phyloP scores from a whole-genome alignment of 768 basidiomycete genomes.

The Leccinellum albellum region DNA sequence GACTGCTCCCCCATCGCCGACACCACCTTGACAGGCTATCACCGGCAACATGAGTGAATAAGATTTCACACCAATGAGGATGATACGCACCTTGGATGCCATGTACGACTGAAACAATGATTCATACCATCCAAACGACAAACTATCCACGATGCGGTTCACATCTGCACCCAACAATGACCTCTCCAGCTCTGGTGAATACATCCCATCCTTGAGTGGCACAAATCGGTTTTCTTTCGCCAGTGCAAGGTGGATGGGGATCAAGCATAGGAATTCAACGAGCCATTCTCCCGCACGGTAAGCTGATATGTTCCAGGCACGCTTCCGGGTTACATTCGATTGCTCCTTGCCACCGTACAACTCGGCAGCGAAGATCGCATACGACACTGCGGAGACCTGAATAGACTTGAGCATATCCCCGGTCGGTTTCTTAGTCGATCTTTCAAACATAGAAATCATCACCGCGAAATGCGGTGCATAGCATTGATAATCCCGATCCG shows the following conservation, averaged over 20 bases:
- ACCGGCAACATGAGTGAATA: neutral
- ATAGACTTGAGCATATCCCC: constrained; percentile 41
- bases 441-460: constrained; percentile 46
- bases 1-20: constrained; percentile 70
- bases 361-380: constrained; percentile 24
- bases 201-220: constrained; percentile 56
- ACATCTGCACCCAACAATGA: constrained; percentile 58
- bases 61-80: fast-evolving
- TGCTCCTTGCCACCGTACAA: neutral
- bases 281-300: constrained; percentile 59
- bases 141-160: constrained; percentile 48
- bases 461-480: constrained; percentile 44
- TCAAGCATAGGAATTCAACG: constrained; percentile 55
- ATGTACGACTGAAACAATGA: constrained; percentile 60
- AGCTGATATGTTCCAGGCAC: constrained; percentile 32
- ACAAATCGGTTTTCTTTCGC: constrained; percentile 58
- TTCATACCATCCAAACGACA: constrained; percentile 65
- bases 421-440: constrained; percentile 48
- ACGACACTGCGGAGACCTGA: constrained; percentile 31
- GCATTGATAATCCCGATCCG: constrained; percentile 32
- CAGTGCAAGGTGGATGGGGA: constrained; percentile 61
- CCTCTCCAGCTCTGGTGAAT: constrained; percentile 47
- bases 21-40: constrained; percentile 58
- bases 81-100: constrained; percentile 44
- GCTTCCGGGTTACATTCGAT: neutral